These are phyloP conservation scores for Podospora bellae-mahoneyi DNA, from an alignment of 495 filamentous ascomycete genomes.

Conservation along the genomic window DNA sequence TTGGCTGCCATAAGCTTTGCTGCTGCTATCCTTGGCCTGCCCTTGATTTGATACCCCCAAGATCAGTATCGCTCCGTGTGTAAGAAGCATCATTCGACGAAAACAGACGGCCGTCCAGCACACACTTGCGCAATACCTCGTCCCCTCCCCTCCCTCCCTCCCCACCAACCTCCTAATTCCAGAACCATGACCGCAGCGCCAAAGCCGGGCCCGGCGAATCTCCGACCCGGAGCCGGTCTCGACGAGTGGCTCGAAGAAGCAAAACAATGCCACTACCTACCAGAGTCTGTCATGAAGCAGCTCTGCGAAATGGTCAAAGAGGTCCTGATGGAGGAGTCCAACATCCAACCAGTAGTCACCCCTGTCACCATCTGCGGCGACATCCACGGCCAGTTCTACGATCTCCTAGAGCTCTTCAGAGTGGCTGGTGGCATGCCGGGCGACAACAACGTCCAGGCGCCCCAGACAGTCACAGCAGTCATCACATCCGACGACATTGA, in stretches of 20 bases:
- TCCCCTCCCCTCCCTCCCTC: neutral
- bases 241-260: conserved; percentile 95
- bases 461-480: conserved; percentile 59
- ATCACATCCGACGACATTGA: conserved; percentile 86
- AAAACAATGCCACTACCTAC: conserved; percentile 94
- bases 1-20: neutral
- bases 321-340: conserved; percentile 97
- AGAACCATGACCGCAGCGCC: conserved; percentile 48
- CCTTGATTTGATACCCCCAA: neutral
- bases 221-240: conserved; percentile 76
- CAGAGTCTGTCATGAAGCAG: conserved; percentile 95
- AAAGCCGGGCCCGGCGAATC: conserved; percentile 83
- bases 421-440: conserved; percentile 94
- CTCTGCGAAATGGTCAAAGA: conserved; percentile 98
- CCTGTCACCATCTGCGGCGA: conserved; percentile 98
- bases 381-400: conserved; percentile 99
- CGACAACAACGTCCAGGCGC: conserved; percentile 61
- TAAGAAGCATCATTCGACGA: neutral
- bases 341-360: conserved; percentile 92
- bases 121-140: neutral
- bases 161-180: conserved; percentile 1
- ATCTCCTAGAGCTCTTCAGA: conserved; percentile 92
- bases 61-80: neutral
- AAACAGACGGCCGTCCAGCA: neutral
- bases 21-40: neutral